Evolutionary conservation across 495 filamentous ascomycete genomes (phyloP), one percentile per base, ranked within the genome.

Genomic region (Penicillium bovifimosum): DNA sequence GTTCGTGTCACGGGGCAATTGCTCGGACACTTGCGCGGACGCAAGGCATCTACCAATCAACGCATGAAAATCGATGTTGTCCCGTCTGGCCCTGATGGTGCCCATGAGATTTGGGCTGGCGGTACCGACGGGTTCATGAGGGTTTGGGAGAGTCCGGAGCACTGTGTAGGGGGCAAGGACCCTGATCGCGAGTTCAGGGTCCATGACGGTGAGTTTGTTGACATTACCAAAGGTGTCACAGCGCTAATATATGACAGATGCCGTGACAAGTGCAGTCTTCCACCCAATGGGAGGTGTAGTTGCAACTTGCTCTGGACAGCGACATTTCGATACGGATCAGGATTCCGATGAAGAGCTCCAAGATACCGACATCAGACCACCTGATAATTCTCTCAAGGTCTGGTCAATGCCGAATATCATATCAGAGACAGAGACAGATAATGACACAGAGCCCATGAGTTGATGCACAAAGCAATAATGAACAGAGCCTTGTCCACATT

Each of bases 31-130:
- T 71, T 96, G 45, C 72, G 69, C 11, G 90, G 91, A 0, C 79
- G 93, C 28, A 75, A 78, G 17, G 86, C 89, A 0, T 42, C 68
- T 5, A 89, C 85, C 5, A 90, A 90, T 54, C 91, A 97, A 71
- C 77, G 88, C 31, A 66, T 97, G 52, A 80, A 82, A 16, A 80
- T 90, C 44, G 89, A 95, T 68, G 75, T 92, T 13, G 66, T 72
- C 16, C 41, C 72, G 50, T 52, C 68, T 18, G 64, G 67, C 6
- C 61, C 73, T 1, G 69, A 66, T 44, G 72, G 69, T 1, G 84
- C 83, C 3, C 82, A 84, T 66, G 86, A 91, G 62, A 72, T 96
- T 16, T 95, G 89, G 91, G 88, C 86, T 31, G 91, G 91, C 13
- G 88, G 87, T 2, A 81, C 70, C n/a, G 85, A 89, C 73, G 95